Base-by-base conservation (phyloP, 2,329 filamentous ascomycete species). In the Claviceps digitariae region DNA sequence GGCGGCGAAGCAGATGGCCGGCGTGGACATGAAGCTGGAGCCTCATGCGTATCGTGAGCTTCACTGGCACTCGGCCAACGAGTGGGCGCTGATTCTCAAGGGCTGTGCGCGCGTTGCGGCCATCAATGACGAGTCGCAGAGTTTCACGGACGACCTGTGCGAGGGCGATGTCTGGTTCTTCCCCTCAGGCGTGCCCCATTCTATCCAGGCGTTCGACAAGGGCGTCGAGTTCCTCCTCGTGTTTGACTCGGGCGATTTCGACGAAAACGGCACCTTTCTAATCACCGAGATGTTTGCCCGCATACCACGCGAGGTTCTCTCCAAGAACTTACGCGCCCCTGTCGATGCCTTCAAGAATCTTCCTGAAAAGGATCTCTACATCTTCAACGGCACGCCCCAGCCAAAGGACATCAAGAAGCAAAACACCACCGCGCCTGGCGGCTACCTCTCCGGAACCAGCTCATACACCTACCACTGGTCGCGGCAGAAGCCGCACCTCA, bases 191-290 rank as follows among this genome's bases (percentile, higher is more conserved):
- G 59, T 77, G 51, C 71, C 78, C 1, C 75, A 73, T 62, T 76
- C 72, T 2, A 71, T 81, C 44, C 79, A 77, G 63, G 79, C 72
- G 0, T 72, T 81, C 13, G 75, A 74, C 4, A 67, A 74, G 34
- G 79, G 79, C 1, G 69, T 66, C 43, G 79, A 83, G 61, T 82
- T 82, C 61, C 68, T 83, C 1, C 69, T 83, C 2, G 73, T 83
- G 49, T 83, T 83, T 57, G 74, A 83, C 63, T 67, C 75, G 53
- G 80, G 79, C 4, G 63, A 64, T 5, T 83, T 82, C 65, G 76
- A 71, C 51, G 80, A 83, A 64, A 77, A 82, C 53, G 72, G 70
- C 47, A 83, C 80, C 0, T 81, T 81, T 66, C 70, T 83, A 3
- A 70, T 79, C 17, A 73, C 74, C 2, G 74, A 79, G 60, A 70